Evolutionary conservation across 352 stramenopile species (phyloP), one percentile per base, ranked within the genome.

Genomic region (Pythium coloratum): DNA sequence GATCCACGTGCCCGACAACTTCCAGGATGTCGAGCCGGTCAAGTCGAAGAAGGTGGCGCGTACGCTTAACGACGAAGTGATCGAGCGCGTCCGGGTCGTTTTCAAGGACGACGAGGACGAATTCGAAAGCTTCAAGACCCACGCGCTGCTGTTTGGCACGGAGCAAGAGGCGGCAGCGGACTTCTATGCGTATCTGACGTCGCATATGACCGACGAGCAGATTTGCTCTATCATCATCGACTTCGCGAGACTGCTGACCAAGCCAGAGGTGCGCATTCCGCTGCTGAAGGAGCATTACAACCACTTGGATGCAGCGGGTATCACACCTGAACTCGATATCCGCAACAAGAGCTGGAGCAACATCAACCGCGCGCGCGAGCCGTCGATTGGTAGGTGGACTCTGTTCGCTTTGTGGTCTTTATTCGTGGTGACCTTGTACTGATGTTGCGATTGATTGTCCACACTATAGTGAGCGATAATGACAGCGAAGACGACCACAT

Each of bases 61-160:
- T 3, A 80, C 79, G 2, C 75, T 96, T 2, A 96, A 96, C 50
- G 88, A 94, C 30, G 63, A 91, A 55, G 88, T 96, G 59, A 91
- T 86, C 0, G 64, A 78, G 18, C 75, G 88, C 16, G 84, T 96
- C 6, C 64, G 72, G 36, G 42, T 49, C 6, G 54, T 70, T 6
- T 77, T 93, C 50, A 64, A 75, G 0, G 68, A 80, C 13, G 73
- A 89, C n/a, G 75, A 89, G 12, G 54, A 77, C 6, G 81, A 91
- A 47, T 94, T 96, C 34, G 82, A 93, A 40, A 67, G 62, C 14
- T 94, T 94, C 73, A 96, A 94, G 64, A 73, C 72, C 28, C 84
- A 92, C 38, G 85, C 84, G 34, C 73, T 96, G 24, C 71, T 88
- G 24, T 96, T 86, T 67, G 88, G 88, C 42, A 89, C 80, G 51